phyloP scores from a whole-genome alignment of 2,329 filamentous ascomycete genomes.

The Graphilbum fragrans region DNA sequence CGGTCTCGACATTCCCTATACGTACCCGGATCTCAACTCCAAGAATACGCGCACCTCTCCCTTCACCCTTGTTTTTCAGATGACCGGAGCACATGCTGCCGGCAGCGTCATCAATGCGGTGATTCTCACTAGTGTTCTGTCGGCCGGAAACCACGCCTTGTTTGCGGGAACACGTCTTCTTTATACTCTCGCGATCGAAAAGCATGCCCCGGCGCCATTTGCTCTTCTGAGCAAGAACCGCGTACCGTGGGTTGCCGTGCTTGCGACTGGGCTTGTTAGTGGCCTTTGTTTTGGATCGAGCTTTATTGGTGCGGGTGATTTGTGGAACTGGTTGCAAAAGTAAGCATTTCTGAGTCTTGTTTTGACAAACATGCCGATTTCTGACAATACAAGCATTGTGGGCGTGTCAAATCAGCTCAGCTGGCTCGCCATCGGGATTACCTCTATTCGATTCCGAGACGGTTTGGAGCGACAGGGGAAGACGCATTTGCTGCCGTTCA shows the following conservation, averaged over 20 bases:
- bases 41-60: constrained; percentile 35
- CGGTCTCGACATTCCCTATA: constrained; percentile 48
- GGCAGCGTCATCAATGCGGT: constrained; percentile 49
- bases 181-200: constrained; percentile 41
- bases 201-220: constrained; percentile 44
- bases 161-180: constrained; percentile 44
- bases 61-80: constrained; percentile 53
- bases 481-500: constrained; percentile 49
- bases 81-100: constrained; percentile 40
- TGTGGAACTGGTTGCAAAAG: constrained; percentile 58
- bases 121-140: constrained; percentile 44
- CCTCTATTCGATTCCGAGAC: constrained; percentile 52
- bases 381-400: constrained; percentile 43
- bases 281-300: constrained; percentile 52
- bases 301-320: constrained; percentile 51
- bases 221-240: constrained; percentile 33
- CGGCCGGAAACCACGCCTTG: constrained; percentile 45
- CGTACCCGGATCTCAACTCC: constrained; percentile 29
- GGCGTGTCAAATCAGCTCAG: constrained; percentile 56
- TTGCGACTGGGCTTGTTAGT: constrained; percentile 39
- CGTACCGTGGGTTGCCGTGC: constrained; percentile 40
- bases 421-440: constrained; percentile 52
- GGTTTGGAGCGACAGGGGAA: constrained; percentile 45
- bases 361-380: too few species aligned
- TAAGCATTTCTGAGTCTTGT: too few species aligned